Evolutionary conservation across 129 eudicot species (phyloP).

Genomic region (Saposhnikovia divaricata): DNA sequence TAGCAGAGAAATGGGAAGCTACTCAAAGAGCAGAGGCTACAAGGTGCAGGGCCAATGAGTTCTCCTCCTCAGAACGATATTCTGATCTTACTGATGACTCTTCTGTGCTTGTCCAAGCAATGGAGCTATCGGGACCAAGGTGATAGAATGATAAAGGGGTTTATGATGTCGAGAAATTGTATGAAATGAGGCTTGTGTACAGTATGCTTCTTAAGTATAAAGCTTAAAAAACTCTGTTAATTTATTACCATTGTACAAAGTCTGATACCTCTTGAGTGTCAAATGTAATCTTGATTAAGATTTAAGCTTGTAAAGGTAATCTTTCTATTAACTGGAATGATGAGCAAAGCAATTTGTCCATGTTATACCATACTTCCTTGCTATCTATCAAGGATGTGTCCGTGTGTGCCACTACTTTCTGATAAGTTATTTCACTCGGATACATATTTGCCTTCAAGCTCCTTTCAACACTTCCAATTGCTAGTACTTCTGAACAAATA

Average conservation of each 20-base stretch:
- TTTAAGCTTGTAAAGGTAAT: conserved; percentile 30
- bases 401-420: background rate
- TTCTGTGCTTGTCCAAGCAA: conserved; percentile 82
- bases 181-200: conserved; percentile 5
- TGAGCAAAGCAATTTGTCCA: background rate
- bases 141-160: conserved; percentile 21
- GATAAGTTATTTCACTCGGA: background rate
- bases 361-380: conserved; percentile 1
- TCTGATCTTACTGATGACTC: conserved; percentile 95
- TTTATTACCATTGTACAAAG: conserved; percentile 29
- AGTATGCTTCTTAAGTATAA: background rate
- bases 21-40: conserved; percentile 66
- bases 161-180: conserved; percentile 3
- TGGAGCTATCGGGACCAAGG: conserved; percentile 98
- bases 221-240: conserved; percentile 3
- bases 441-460: background rate
- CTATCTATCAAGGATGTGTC: background rate
- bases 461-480: background rate
- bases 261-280: conserved; percentile 12
- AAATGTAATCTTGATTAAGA: conserved; percentile 7
- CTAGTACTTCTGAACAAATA: background rate
- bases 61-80: conserved; percentile 72
- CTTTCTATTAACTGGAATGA: background rate
- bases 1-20: conserved; percentile 95
- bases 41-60: conserved; percentile 65